Evolutionary conservation across 2,329 filamentous ascomycete genomes (phyloP).

Genomic region (Incumbomyces lentus): DNA sequence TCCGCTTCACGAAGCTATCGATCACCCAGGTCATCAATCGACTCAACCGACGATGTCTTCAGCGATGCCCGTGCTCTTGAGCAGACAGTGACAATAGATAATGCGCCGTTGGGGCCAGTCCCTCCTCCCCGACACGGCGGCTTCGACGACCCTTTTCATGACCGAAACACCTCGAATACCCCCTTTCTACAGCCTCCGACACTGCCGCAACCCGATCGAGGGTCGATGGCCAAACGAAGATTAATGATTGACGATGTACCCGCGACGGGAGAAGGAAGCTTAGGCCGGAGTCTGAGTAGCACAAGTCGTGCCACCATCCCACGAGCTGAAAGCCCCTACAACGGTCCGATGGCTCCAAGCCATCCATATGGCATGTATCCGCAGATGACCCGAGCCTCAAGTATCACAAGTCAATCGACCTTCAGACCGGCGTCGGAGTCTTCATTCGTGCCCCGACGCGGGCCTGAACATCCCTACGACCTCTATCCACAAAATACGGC

Average conservation of each 20-base stretch:
- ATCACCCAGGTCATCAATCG: conserved; percentile 12
- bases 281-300: conserved; percentile 33
- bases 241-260: conserved; percentile 21
- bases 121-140: conserved; percentile 22
- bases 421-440: conserved; percentile 44
- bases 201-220: conserved; percentile 14
- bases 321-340: conserved; percentile 53
- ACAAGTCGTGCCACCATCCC: conserved; percentile 37
- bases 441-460: conserved; percentile 49
- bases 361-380: conserved; percentile 80
- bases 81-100: conserved; percentile 26
- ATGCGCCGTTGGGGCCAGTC: conserved; percentile 7
- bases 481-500: conserved; percentile 76
- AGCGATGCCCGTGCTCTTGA: conserved; percentile 40
- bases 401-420: conserved; percentile 63
- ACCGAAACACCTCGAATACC: conserved; percentile 20
- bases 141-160: conserved; percentile 27
- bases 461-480: conserved; percentile 71
- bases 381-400: conserved; percentile 52
- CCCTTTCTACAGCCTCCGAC: conserved; percentile 16
- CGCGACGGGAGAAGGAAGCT: conserved; percentile 26
- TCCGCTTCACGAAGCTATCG: conserved; percentile 1
- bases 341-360: conserved; percentile 61
- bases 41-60: conserved; percentile 35
- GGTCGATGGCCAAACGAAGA: conserved; percentile 4